Percentiles rank a stretch among this genome's conserved stretches.
Evolutionary conservation across 139 green algal species (phyloP).

Genomic region (Coccomyxa sp.): DNA sequence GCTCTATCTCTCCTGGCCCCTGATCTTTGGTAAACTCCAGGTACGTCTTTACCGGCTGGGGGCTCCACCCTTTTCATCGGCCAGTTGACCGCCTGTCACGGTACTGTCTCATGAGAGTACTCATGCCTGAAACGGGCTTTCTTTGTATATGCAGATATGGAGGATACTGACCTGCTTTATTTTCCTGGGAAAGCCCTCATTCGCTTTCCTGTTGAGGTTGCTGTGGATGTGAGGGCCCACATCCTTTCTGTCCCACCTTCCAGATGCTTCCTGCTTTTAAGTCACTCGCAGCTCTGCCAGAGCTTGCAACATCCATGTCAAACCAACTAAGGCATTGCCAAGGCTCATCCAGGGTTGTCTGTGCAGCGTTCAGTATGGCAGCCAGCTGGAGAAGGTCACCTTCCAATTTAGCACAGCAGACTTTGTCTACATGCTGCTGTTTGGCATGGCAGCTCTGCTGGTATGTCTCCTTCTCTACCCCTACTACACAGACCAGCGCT

Average conservation of each 20-base stretch:
- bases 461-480: not conserved
- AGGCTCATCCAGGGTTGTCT: no score
- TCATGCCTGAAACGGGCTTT: no score
- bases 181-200: constrained; percentile 38
- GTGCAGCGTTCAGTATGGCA: constrained; percentile 41
- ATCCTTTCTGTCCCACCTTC: not conserved
- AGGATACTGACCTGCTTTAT: constrained; percentile 46
- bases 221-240: constrained; percentile 42
- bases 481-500: no score
- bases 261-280: no score
- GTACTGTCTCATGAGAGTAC: no score
- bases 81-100: no score
- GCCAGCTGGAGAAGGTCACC: constrained; percentile 37
- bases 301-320: no score
- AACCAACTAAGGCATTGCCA: no score
- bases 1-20: constrained; percentile 25
- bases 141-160: constrained; percentile 65
- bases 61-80: no score
- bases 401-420: constrained; percentile 46
- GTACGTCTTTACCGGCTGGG: not conserved
- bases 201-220: constrained; percentile 38
- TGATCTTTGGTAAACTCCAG: constrained; percentile 27
- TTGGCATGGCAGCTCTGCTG: constrained; percentile 32
- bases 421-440: constrained; percentile 42
- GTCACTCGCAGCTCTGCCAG: no score